Percentiles rank a stretch among this genome's conserved stretches.
Evolutionary conservation across 2,329 filamentous ascomycete genomes (phyloP).

Genomic region (Diaporthe ilicicola): DNA sequence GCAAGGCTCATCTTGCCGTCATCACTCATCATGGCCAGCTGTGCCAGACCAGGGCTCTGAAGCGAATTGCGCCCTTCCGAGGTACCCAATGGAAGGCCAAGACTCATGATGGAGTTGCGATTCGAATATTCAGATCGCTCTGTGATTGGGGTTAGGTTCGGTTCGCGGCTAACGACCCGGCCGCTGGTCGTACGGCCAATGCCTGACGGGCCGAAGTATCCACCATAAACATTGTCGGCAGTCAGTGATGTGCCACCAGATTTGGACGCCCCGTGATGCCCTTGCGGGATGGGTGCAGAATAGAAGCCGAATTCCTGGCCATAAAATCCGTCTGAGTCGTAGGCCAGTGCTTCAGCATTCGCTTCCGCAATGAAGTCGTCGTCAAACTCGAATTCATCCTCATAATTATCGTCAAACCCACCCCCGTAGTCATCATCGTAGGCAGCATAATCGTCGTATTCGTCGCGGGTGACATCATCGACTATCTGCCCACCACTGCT

Average conservation of each 20-base stretch:
- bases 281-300: conserved; percentile 64
- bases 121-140: conserved; percentile 97
- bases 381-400: conserved; percentile 78
- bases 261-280: conserved; percentile 49
- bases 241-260: conserved; percentile 39
- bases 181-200: conserved; percentile 77
- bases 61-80: conserved; percentile 59
- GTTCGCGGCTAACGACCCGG: conserved; percentile 78
- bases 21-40: conserved; percentile 74
- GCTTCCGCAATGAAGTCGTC: conserved; percentile 94
- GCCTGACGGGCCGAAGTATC: conserved; percentile 85
- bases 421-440: conserved; percentile 51
- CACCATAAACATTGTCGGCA: conserved; percentile 66
- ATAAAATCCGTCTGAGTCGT: conserved; percentile 93
- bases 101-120: conserved; percentile 86
- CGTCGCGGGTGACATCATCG: conserved; percentile 52
- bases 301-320: conserved; percentile 98
- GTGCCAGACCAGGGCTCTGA: conserved; percentile 77
- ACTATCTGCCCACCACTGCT: conserved; percentile 39
- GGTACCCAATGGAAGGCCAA: conserved; percentile 60
- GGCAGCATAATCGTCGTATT: conserved; percentile 58
- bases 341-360: conserved; percentile 91
- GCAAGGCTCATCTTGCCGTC: conserved; percentile 79
- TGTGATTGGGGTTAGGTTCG: conserved; percentile 94
- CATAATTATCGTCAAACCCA: conserved; percentile 44